Conservation (phyloP, 2,329 filamentous ascomycete species). For the Fusarium sarcochroum region DNA sequence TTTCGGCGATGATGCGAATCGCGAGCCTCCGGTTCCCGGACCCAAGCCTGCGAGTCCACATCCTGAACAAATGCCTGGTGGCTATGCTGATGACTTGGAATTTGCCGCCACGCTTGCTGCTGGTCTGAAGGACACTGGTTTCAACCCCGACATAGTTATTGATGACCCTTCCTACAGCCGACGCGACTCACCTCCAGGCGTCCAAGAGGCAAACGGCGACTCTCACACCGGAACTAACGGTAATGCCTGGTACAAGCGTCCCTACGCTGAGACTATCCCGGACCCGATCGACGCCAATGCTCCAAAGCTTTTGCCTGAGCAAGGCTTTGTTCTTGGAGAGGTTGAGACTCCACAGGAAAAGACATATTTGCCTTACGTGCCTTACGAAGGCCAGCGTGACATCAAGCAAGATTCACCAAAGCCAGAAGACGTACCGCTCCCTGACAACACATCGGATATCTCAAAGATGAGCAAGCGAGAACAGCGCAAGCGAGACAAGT, state of each 20-base stretch:
- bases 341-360: slow-evolving; percentile 58
- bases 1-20: slow-evolving; percentile 58
- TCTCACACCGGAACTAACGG: slow-evolving; percentile 53
- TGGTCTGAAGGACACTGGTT: slow-evolving; percentile 77
- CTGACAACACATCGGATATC: slow-evolving; percentile 47
- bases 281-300: slow-evolving; percentile 56
- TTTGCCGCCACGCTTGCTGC: slow-evolving; percentile 80
- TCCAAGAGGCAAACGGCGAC: slow-evolving; percentile 62
- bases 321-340: slow-evolving; percentile 65
- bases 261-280: slow-evolving; percentile 64
- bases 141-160: slow-evolving; percentile 78
- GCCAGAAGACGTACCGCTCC: slow-evolving; percentile 38
- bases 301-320: slow-evolving; percentile 50
- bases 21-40: slow-evolving; percentile 66
- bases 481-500: slow-evolving; percentile 59
- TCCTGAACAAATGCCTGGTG: slow-evolving; percentile 70
- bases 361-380: slow-evolving; percentile 20
- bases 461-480: slow-evolving; percentile 53
- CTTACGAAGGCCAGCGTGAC: slow-evolving; percentile 34
- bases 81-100: slow-evolving; percentile 76
- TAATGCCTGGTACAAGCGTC: slow-evolving; percentile 61
- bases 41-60: slow-evolving; percentile 68
- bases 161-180: slow-evolving; percentile 74
- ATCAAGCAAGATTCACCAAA: slow-evolving; percentile 23
- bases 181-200: slow-evolving; percentile 74